Evolutionary conservation across 2,329 filamentous ascomycete species (phyloP), one percentile per base, ranked within the genome.

Genomic region (Acrodontium crateriforme): DNA sequence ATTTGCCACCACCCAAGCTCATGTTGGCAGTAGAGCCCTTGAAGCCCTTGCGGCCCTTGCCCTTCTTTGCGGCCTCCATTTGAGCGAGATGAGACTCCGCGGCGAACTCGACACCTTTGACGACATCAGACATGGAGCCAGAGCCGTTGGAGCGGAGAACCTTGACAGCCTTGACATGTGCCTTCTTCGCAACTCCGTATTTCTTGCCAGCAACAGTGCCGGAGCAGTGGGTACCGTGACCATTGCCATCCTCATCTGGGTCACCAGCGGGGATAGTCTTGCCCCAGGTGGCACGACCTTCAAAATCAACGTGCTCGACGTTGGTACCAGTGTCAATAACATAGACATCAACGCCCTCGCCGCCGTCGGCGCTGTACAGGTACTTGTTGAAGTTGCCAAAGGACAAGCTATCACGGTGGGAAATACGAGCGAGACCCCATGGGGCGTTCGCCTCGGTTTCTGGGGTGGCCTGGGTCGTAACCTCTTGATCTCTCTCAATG

Each of bases 1-100:
- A 94, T 71, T 94, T 95, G 68, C 89, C 89, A 65, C 89, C 89
- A 53, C 89, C 89, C 34, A 98, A 78, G 53, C 81, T 91, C 89
- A 98, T 98, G 75, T 98, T 98, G 66, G 91, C 89, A 53, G 87
- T 79, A 42, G 83, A 93, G 54, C 89, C 89, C 78, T 95, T 95
- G 78, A 94, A 95, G 56, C 79, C 80, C 78, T 95, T 80, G 53
- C 63, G 80, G n/a, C n/a, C n/a, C 67, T 91, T 84, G 49, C 83
- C 83, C 31, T 71, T 68, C 77, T 92, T 91, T 49, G 81, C 81
- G 37, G 64, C 65, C 58, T 78, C 71, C 46, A 78, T 72, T 55
- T 85, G 72, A 55, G 81, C 71, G 27, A 70, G 50, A 62, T 98
- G 91, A 44, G 72, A 62, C 51, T 75, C 71, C 44, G 83, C 85